phyloP scores from a whole-genome alignment of 2,329 filamentous ascomycete species.

The Ceratocystis colombiana region DNA sequence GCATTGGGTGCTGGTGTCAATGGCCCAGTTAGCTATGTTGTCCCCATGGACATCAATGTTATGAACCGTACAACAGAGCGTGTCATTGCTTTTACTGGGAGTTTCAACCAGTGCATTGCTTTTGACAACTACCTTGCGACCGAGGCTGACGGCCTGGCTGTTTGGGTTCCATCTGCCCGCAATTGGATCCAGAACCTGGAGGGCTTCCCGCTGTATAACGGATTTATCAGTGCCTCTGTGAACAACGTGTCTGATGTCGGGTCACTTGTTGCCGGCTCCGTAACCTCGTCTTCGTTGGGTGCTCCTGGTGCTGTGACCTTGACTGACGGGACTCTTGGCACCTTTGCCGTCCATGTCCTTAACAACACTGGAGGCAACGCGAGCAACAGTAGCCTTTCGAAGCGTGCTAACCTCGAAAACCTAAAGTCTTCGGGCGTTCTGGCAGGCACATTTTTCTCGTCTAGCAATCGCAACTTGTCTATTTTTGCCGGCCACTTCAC shows the following conservation, averaged over 20 bases:
- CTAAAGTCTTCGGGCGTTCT: slow-evolving; percentile 50
- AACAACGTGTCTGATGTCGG: slow-evolving; percentile 53
- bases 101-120: slow-evolving; percentile 61
- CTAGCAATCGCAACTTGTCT: slow-evolving; percentile 64
- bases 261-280: slow-evolving; percentile 70
- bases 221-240: slow-evolving; percentile 58
- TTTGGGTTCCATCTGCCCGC: slow-evolving; percentile 77
- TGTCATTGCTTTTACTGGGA: slow-evolving; percentile 69
- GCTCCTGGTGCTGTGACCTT: slow-evolving; percentile 65
- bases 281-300: slow-evolving; percentile 64
- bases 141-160: slow-evolving; percentile 63
- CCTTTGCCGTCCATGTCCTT: slow-evolving; percentile 49
- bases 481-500: slow-evolving; percentile 81
- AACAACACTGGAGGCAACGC: slow-evolving; percentile 32
- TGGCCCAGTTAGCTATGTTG: slow-evolving; percentile 63
- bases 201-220: slow-evolving; percentile 55
- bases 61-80: slow-evolving; percentile 57
- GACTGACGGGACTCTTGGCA: slow-evolving; percentile 42
- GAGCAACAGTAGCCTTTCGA: slow-evolving; percentile 33
- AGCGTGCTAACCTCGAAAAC: slow-evolving; percentile 28
- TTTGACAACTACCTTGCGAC: slow-evolving; percentile 55
- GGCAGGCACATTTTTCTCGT: slow-evolving; percentile 66
- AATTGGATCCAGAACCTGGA: slow-evolving; percentile 83
- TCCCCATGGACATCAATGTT: slow-evolving; percentile 69
- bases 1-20: slow-evolving; percentile 78